Evolutionary conservation across 768 basidiomycete genomes (phyloP).

Genomic region (Lactifluus subvellereus): DNA sequence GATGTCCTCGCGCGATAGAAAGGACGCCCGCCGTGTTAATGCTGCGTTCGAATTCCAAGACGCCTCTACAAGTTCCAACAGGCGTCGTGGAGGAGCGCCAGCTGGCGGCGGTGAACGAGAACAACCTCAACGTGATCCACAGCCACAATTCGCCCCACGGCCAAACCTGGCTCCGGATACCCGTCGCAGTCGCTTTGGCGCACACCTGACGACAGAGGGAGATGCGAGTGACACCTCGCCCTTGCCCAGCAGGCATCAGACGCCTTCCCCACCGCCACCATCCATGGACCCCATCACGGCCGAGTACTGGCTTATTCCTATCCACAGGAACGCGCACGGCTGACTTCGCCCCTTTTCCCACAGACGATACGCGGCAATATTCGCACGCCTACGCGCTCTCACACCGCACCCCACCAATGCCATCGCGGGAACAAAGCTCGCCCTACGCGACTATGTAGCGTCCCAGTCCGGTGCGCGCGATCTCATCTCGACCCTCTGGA

Average conservation of each 20-base stretch:
- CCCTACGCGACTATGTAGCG: constrained; percentile 69
- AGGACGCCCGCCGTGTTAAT: constrained; percentile 61
- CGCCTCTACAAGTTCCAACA: constrained; percentile 33
- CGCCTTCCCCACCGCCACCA: constrained; percentile 33
- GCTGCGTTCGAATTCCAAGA: constrained; percentile 66
- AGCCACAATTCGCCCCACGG: constrained; percentile 24
- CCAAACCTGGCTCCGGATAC: constrained; percentile 34
- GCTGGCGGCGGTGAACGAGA: constrained; percentile 46
- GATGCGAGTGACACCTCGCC: constrained; percentile 14
- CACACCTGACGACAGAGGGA: constrained; percentile 43
- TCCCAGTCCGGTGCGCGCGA: constrained; percentile 79
- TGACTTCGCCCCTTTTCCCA: constrained; percentile 1
- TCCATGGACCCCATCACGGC: constrained; percentile 49
- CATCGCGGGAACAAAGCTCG: constrained; percentile 58
- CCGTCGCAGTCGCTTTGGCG: constrained; percentile 60
- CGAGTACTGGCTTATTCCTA: constrained; percentile 41
- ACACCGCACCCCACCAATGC: constrained; percentile 55
- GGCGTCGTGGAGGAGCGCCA: constrained; percentile 34
- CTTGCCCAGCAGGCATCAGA: constrained; percentile 28
- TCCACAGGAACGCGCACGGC: background rate
- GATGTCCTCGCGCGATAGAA: constrained; percentile 64
- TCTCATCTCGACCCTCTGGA: constrained; percentile 86
- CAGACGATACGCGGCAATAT: constrained; percentile 64
- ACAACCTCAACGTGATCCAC: constrained; percentile 39
- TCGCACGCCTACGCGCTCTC: constrained; percentile 54